Conservation (phyloP, 208 protist genomes). For the Crithidia expoeki region DNA sequence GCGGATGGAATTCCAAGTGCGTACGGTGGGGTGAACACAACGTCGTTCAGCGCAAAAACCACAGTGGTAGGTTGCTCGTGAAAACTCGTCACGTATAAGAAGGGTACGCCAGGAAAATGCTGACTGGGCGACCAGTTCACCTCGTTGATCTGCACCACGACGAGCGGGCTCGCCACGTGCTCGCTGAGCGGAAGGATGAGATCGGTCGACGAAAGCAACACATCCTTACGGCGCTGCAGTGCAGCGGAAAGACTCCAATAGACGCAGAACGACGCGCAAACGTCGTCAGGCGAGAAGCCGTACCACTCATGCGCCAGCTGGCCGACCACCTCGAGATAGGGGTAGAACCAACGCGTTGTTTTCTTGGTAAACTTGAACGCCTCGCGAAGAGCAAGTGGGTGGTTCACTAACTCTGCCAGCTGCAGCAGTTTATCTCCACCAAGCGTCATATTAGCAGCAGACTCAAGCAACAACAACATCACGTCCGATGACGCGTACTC, state of each 20-base stretch:
- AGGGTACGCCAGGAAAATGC: constrained; percentile 61
- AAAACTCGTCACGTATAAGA: constrained; percentile 60
- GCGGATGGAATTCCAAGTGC: constrained; percentile 44
- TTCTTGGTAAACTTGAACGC: constrained; percentile 47
- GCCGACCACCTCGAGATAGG: constrained; percentile 52
- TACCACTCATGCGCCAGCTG: constrained; percentile 53
- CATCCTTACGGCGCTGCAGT: constrained; percentile 57
- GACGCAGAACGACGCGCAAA: constrained; percentile 53
- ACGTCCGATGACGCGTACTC: constrained; percentile 25
- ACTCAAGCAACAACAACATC: constrained; percentile 34
- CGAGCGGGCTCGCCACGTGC: constrained; percentile 74
- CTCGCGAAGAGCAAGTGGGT: constrained; percentile 48
- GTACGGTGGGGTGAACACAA: constrained; percentile 67
- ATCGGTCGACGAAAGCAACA: constrained; percentile 20
- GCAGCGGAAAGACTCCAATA: constrained; percentile 78
- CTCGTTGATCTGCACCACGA: constrained; percentile 51
- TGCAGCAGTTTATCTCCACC: constrained; percentile 17
- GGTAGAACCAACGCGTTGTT: constrained; percentile 75
- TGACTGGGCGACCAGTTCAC: constrained; percentile 50
- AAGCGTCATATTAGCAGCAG: background rate
- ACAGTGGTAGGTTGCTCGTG: constrained; percentile 34
- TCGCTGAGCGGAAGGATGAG: constrained; percentile 54
- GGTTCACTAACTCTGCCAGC: constrained; percentile 53
- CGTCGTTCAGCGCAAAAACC: constrained; percentile 77
- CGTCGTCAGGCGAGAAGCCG: constrained; percentile 39